phyloP scores from a whole-genome alignment of 805 yeast genomes.

The Barnettozyma sucrosica region DNA sequence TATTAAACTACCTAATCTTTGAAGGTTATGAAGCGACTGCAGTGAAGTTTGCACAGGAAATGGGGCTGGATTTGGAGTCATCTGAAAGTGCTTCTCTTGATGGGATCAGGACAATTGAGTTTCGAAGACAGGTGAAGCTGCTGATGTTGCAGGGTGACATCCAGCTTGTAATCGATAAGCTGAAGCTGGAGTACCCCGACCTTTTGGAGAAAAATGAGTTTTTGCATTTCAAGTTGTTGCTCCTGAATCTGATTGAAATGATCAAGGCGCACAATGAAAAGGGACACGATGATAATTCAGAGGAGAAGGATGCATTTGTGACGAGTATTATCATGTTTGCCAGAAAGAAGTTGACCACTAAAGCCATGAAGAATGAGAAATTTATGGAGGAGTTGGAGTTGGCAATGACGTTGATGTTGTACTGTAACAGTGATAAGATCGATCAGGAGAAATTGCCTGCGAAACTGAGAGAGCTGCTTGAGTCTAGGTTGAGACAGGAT shows the following conservation, averaged over 20 bases:
- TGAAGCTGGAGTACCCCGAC: constrained; percentile 58
- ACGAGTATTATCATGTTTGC: constrained; percentile 52
- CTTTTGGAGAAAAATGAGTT: constrained; percentile 57
- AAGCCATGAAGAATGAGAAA: constrained; percentile 50
- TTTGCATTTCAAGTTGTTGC: constrained; percentile 65
- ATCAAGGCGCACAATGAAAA: constrained; percentile 39
- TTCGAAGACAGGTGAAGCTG: constrained; percentile 47
- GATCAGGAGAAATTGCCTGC: constrained; percentile 37
- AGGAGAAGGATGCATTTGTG: constrained; percentile 43
- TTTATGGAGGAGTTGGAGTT: constrained; percentile 71
- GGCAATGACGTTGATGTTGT: constrained; percentile 73
- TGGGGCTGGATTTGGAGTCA: constrained; percentile 25
- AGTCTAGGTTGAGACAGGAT: constrained; percentile 52
- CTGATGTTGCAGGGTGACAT: constrained; percentile 57
- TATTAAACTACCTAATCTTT: constrained; percentile 67
- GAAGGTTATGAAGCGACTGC: constrained; percentile 77
- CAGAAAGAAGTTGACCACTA: constrained; percentile 52
- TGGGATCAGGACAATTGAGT: constrained; percentile 38
- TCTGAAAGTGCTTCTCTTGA: constrained; percentile 3
- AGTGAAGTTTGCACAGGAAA: constrained; percentile 28
- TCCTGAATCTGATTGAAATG: constrained; percentile 75
- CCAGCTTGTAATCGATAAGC: constrained; percentile 46
- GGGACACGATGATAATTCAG: constrained; percentile 15
- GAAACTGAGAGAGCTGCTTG: constrained; percentile 49
- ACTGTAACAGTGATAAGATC: constrained; percentile 29